phyloP scores from a whole-genome alignment of 2,329 filamentous ascomycete species.

The Fusarium annulatum region DNA sequence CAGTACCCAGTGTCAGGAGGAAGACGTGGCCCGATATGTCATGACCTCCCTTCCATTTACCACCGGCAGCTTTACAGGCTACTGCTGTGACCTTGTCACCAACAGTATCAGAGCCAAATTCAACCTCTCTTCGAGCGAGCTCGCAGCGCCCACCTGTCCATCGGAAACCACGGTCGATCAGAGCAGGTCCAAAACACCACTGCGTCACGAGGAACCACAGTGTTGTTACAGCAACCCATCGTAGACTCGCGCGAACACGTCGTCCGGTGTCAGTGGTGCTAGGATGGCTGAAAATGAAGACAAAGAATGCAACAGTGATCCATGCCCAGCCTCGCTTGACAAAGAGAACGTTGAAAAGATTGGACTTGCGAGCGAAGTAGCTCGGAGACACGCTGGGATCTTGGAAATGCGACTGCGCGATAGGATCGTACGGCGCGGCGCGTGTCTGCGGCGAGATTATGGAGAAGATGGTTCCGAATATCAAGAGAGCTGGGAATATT shows the following conservation, averaged over 20 bases:
- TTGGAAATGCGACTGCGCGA: slow-evolving; percentile 71
- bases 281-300: slow-evolving; percentile 77
- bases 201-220: slow-evolving; percentile 92
- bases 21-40: slow-evolving; percentile 98
- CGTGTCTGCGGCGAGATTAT: slow-evolving; percentile 78
- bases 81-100: slow-evolving; percentile 73
- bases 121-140: slow-evolving; percentile 60
- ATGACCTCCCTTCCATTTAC: slow-evolving; percentile 90
- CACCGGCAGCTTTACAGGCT: slow-evolving; percentile 85
- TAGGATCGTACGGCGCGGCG: slow-evolving; percentile 69
- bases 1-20: slow-evolving; percentile 84
- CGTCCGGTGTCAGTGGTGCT: slow-evolving; percentile 51
- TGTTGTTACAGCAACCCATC: slow-evolving; percentile 78
- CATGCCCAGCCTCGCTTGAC: slow-evolving; percentile 97
- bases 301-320: slow-evolving; percentile 79
- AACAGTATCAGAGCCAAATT: slow-evolving; percentile 59
- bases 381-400: slow-evolving; percentile 69
- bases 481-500: slow-evolving; percentile 80
- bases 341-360: slow-evolving; percentile 91
- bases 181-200: slow-evolving; percentile 92
- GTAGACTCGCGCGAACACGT: slow-evolving; percentile 67
- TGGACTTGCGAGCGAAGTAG: slow-evolving; percentile 95
- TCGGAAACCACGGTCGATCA: slow-evolving; percentile 92
- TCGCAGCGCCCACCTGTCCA: slow-evolving; percentile 89
- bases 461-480: slow-evolving; percentile 85